These are phyloP conservation scores for Samsoniella hepiali DNA, from an alignment of 2,329 filamentous ascomycete genomes.

Conservation along the genomic window DNA sequence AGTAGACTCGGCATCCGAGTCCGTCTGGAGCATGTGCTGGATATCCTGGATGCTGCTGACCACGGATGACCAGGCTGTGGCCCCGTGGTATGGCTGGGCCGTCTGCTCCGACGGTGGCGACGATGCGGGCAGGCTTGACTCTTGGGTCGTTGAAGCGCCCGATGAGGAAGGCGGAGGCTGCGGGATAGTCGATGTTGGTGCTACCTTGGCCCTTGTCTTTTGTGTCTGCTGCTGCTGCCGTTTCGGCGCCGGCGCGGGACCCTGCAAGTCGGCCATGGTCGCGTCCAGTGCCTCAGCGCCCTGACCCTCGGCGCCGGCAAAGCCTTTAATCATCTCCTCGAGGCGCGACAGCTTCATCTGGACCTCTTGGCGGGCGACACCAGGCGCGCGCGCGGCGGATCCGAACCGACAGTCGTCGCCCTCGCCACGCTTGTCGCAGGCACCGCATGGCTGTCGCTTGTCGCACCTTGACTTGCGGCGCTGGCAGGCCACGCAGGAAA, in stretches of 20 bases:
- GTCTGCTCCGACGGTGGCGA: background rate
- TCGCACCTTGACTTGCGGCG: conserved; percentile 43
- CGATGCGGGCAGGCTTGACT: background rate
- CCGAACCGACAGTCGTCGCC: conserved; percentile 33
- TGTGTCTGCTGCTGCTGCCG: background rate
- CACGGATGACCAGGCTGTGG: conserved; percentile 41
- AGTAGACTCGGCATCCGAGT: conserved; percentile 19
- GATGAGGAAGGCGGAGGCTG: background rate
- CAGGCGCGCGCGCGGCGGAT: conserved; percentile 13
- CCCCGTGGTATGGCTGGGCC: conserved; percentile 31
- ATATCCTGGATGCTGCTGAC: conserved; percentile 43
- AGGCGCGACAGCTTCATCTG: conserved; percentile 39
- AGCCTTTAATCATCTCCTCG: conserved; percentile 39
- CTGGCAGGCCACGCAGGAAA: conserved; percentile 42
- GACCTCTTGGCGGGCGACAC: conserved; percentile 32
- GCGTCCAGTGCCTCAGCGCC: background rate
- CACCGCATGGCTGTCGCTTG: conserved; percentile 38
- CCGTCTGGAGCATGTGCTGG: conserved; percentile 32
- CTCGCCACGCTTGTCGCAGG: conserved; percentile 40
- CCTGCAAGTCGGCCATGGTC: background rate
- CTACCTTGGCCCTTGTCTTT: background rate
- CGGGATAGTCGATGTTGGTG: background rate
- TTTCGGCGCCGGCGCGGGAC: background rate
- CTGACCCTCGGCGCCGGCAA: conserved; percentile 25
- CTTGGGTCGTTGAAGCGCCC: conserved; percentile 6